Evolutionary conservation across 1,139 yeast genomes (phyloP).

Genomic region (Protomyces pachydermus): DNA sequence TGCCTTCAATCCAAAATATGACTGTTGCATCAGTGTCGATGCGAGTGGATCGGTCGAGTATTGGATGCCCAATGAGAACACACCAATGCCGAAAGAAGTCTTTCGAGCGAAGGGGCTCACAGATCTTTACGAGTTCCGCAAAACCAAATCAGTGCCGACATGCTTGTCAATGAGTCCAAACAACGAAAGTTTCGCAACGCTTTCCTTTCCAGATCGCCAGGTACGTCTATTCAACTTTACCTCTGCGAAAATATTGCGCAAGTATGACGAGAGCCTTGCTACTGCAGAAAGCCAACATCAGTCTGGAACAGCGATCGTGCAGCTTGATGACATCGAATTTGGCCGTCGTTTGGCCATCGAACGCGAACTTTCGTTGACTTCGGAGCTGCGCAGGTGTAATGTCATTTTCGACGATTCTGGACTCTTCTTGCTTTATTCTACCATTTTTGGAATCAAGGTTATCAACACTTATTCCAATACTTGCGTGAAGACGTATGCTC

Average conservation of each 20-base stretch:
- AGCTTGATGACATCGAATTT: slow-evolving; percentile 38
- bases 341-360: slow-evolving; percentile 38
- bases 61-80: slow-evolving; percentile 41
- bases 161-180: slow-evolving; percentile 37
- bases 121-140: slow-evolving; percentile 44
- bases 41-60: slow-evolving; percentile 46
- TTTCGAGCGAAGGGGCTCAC: slow-evolving; percentile 46
- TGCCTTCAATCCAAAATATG: slow-evolving; percentile 38
- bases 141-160: slow-evolving; percentile 38
- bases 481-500: slow-evolving; percentile 39
- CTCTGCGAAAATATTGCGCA: slow-evolving; percentile 42
- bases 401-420: slow-evolving; percentile 42
- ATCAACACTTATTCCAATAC: slow-evolving; percentile 40
- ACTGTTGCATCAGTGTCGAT: slow-evolving; percentile 45
- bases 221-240: slow-evolving; percentile 41
- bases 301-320: slow-evolving; percentile 35
- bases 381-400: background rate
- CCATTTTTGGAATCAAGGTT: slow-evolving; percentile 42
- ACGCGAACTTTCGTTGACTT: slow-evolving; percentile 33
- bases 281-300: slow-evolving; percentile 37
- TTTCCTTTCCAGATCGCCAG: slow-evolving; percentile 40
- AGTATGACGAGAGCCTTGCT: slow-evolving; percentile 40
- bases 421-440: slow-evolving; percentile 41
- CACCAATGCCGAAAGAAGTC: slow-evolving; percentile 32
- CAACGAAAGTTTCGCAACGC: slow-evolving; percentile 37